phyloP scores from a whole-genome alignment of 1,284 basidiomycete genomes.

The Afroboletus lepidellus region DNA sequence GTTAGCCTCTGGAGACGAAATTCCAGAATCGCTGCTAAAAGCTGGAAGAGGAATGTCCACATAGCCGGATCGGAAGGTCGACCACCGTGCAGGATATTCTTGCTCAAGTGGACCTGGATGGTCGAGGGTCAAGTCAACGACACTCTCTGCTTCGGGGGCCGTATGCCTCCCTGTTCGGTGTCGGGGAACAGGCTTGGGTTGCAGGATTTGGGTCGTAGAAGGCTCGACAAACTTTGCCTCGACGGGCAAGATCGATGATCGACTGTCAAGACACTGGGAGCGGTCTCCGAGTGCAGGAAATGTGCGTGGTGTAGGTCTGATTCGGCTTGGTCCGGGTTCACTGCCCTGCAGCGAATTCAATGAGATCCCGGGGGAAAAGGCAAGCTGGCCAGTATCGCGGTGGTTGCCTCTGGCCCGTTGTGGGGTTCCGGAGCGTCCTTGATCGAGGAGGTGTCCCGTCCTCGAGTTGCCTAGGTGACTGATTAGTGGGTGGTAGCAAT shows the following conservation, averaged over 20 bases:
- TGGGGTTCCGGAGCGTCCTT: neutral
- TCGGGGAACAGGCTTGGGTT: neutral
- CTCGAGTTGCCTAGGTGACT: conserved; percentile 1
- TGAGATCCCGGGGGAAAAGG: neutral
- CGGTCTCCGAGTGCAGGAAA: neutral
- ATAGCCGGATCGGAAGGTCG: conserved; percentile 25
- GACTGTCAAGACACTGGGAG: neutral
- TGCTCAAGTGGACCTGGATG: neutral
- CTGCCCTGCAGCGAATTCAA: conserved; percentile 16
- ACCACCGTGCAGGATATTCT: conserved; percentile 18
- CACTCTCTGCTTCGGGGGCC: neutral
- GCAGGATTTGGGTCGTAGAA: neutral
- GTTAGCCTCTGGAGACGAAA: neutral
- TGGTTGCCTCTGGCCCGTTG: neutral
- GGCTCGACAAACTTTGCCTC: neutral
- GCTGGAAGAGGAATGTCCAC: conserved; percentile 13
- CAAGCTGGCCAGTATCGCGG: neutral
- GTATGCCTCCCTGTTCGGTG: neutral
- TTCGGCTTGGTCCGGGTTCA: conserved; percentile 7
- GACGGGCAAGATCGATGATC: neutral
- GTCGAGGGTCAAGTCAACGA: conserved; percentile 14
- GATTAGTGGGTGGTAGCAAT: neutral
- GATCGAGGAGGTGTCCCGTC: neutral
- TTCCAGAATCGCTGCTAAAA: neutral
- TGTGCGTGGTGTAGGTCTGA: neutral